A percentile compares a stretch with the other conserved stretches of the same genome.
Evolutionary conservation across 2,329 filamentous ascomycete species (phyloP).

Genomic region (Aspergillus hiratsukae): DNA sequence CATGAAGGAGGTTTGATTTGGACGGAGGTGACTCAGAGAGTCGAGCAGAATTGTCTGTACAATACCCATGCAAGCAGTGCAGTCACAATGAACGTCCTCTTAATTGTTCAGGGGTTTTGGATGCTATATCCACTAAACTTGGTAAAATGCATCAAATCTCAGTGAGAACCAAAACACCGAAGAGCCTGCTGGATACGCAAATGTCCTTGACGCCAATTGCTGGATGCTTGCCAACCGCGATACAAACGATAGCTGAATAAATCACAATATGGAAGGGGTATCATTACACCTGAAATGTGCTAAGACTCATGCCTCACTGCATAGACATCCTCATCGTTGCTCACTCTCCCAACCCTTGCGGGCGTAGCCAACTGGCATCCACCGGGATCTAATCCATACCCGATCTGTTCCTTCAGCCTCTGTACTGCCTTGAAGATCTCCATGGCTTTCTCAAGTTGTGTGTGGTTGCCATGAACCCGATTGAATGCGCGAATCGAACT

Average conservation of each 20-base stretch:
- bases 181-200: neutral
- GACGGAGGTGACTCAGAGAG: too few species aligned
- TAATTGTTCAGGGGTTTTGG: neutral
- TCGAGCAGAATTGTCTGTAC: too few species aligned
- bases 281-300: neutral
- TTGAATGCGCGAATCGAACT: constrained; percentile 37
- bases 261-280: neutral
- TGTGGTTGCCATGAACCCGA: constrained; percentile 39
- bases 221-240: neutral
- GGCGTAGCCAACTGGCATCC: constrained; percentile 52
- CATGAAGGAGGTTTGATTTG: neutral
- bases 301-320: constrained; percentile 19
- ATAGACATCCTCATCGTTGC: constrained; percentile 48
- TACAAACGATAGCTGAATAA: neutral
- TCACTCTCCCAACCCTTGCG: constrained; percentile 46
- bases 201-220: neutral
- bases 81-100: neutral
- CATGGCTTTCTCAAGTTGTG: constrained; percentile 43
- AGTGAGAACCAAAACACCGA: neutral
- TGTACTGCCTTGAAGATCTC: constrained; percentile 44
- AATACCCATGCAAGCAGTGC: neutral
- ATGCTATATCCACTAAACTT: neutral
- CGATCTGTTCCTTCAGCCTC: constrained; percentile 48
- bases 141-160: neutral
- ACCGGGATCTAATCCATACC: constrained; percentile 50